These are phyloP conservation scores for Hysterangium stoloniferum DNA, from an alignment of 768 basidiomycete genomes.

Conservation along the genomic window DNA sequence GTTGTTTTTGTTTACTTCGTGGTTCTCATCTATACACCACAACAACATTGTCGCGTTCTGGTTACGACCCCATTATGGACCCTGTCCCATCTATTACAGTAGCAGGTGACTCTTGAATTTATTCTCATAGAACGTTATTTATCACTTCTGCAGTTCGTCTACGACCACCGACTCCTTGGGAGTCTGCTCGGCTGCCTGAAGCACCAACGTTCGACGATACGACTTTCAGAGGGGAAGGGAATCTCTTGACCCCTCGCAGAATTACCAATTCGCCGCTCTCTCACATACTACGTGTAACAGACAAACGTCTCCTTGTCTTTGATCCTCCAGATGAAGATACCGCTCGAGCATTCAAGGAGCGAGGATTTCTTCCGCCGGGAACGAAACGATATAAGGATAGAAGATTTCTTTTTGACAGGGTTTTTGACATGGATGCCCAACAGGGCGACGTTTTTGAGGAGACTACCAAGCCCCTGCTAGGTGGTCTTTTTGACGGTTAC, in stretches of 20 bases:
- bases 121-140: constrained; percentile 3
- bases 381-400: constrained; percentile 95
- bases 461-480: constrained; percentile 79
- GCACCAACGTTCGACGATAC: constrained; percentile 49
- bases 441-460: constrained; percentile 86
- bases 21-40: not conserved
- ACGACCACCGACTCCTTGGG: constrained; percentile 78
- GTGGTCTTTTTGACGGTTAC: constrained; percentile 84
- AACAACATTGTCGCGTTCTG: not conserved
- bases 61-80: constrained; percentile 43
- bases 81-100: constrained; percentile 84
- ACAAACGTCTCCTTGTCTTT: constrained; percentile 92
- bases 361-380: constrained; percentile 78
- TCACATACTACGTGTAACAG: constrained; percentile 81
- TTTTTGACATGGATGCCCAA: constrained; percentile 72
- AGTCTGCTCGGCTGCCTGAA: constrained; percentile 78
- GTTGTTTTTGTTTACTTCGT: not conserved
- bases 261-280: constrained; percentile 52
- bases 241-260: constrained; percentile 56
- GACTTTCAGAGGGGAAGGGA: constrained; percentile 76
- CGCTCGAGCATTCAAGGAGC: constrained; percentile 70
- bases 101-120: constrained; percentile 43
- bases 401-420: constrained; percentile 94
- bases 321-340: constrained; percentile 90
- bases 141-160: constrained; percentile 61